A percentile compares a stretch with the other conserved stretches of the same genome.
phyloP scores from a whole-genome alignment of 2,329 filamentous ascomycete species.

The Colletotrichum chlorophyti region DNA sequence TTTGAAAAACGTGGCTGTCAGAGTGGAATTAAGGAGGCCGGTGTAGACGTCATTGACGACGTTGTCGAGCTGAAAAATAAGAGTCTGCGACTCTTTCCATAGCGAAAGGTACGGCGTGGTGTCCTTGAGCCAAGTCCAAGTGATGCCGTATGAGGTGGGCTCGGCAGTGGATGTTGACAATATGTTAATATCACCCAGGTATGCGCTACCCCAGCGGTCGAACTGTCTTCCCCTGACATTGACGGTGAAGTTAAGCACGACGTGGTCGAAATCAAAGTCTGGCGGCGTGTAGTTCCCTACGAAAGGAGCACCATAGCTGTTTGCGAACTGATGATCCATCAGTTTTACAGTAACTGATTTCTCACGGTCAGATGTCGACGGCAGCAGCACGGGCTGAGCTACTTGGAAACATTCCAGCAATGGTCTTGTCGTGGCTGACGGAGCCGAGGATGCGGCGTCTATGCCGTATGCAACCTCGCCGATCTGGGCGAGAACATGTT shows the following conservation, averaged over 20 bases:
- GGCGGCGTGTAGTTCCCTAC: slow-evolving; percentile 73
- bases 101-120: slow-evolving; percentile 74
- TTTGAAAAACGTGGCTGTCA: slow-evolving; percentile 76
- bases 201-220: slow-evolving; percentile 79
- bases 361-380: slow-evolving; percentile 38
- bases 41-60: slow-evolving; percentile 75
- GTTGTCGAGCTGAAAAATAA: slow-evolving; percentile 84
- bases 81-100: slow-evolving; percentile 72
- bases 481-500: slow-evolving; percentile 1
- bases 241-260: slow-evolving; percentile 80
- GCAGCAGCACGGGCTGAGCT: slow-evolving; percentile 67
- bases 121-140: slow-evolving; percentile 81
- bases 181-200: slow-evolving; percentile 77
- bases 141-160: slow-evolving; percentile 70
- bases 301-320: slow-evolving; percentile 75
- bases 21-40: slow-evolving; percentile 73
- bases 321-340: slow-evolving; percentile 75
- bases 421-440: neutral
- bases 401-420: slow-evolving; percentile 72
- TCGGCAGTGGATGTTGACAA: slow-evolving; percentile 85
- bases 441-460: neutral
- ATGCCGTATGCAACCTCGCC: slow-evolving; percentile 8
- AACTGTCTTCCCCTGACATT: slow-evolving; percentile 75
- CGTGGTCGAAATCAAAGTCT: slow-evolving; percentile 72
- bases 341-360: slow-evolving; percentile 54